Evolutionary conservation across 495 filamentous ascomycete species (phyloP).

Genomic region (Daldinia bambusicola): DNA sequence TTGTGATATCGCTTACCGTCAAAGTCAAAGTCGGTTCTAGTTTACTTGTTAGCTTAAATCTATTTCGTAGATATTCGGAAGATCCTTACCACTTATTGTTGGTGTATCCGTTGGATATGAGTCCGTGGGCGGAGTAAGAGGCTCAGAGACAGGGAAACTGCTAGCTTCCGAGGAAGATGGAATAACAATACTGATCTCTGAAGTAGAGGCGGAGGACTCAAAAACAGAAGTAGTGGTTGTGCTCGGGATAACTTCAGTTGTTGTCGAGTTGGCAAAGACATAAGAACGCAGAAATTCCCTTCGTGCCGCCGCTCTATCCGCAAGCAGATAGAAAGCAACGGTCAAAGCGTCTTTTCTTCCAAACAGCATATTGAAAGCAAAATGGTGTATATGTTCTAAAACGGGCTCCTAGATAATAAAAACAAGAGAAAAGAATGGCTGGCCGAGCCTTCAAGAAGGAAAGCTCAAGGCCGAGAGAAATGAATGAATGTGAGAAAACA

Average conservation of each 20-base stretch:
- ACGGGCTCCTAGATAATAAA: slow-evolving; percentile 16
- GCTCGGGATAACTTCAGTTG: slow-evolving; percentile 4
- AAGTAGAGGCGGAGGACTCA: not conserved
- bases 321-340: slow-evolving; percentile 23
- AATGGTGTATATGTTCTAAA: slow-evolving; percentile 9
- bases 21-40: slow-evolving; percentile 1
- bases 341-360: slow-evolving; percentile 23
- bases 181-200: not conserved
- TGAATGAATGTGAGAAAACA: slow-evolving; percentile 26
- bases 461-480: slow-evolving; percentile 22
- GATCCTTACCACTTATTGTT: slow-evolving; percentile 2
- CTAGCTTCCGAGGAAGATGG: not conserved
- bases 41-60: not conserved
- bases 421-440: slow-evolving; percentile 24
- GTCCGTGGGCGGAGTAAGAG: not conserved
- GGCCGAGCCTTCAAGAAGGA: slow-evolving; percentile 30
- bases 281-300: slow-evolving; percentile 5
- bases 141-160: not conserved
- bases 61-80: not conserved
- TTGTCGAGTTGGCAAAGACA: slow-evolving; percentile 12
- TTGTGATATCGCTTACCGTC: not conserved
- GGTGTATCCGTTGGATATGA: not conserved
- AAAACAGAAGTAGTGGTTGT: slow-evolving; percentile 3
- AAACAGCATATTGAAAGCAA: slow-evolving; percentile 34
- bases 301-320: slow-evolving; percentile 12